phyloP scores from a whole-genome alignment of 1,284 basidiomycete genomes.

The Clitocybe nebularis region DNA sequence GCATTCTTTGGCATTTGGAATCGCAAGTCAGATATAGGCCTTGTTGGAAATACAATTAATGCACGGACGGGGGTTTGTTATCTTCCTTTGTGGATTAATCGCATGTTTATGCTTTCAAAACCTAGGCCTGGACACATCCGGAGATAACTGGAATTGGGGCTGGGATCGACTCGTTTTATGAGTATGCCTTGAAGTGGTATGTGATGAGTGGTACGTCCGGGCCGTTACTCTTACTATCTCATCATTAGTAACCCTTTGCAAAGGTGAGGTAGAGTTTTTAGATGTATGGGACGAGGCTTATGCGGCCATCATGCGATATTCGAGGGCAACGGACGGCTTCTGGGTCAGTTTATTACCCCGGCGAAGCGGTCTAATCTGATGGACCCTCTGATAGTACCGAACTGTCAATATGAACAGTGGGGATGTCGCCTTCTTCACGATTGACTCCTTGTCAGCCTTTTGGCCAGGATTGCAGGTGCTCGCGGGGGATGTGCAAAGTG shows the following conservation, averaged over 20 bases:
- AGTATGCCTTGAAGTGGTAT: conserved; percentile 89
- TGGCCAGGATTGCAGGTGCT: conserved; percentile 89
- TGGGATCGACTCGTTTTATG: conserved; percentile 91
- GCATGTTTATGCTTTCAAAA: neutral
- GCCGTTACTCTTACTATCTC: neutral
- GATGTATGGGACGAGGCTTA: conserved; percentile 94
- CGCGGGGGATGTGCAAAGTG: conserved; percentile 85
- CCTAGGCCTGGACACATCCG: conserved; percentile 65
- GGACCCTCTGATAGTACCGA: conserved; percentile 54
- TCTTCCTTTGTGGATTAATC: neutral
- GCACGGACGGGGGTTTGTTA: conserved; percentile 68
- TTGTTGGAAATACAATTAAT: conserved; percentile 88
- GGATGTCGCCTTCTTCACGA: conserved; percentile 60
- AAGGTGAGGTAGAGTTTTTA: conserved; percentile 83
- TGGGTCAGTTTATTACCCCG: conserved; percentile 53
- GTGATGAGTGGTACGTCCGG: conserved; percentile 74
- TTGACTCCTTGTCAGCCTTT: conserved; percentile 86
- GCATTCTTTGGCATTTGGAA: conserved; percentile 95
- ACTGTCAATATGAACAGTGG: conserved; percentile 78
- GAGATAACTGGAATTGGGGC: conserved; percentile 83
- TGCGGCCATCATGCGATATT: conserved; percentile 82
- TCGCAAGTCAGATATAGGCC: conserved; percentile 72
- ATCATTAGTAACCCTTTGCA: neutral
- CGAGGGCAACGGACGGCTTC: conserved; percentile 79
- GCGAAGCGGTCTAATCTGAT: neutral